Evolutionary conservation across 768 basidiomycete genomes (phyloP), one percentile per base, ranked within the genome.

Genomic region (Fomitopsis pulvina): DNA sequence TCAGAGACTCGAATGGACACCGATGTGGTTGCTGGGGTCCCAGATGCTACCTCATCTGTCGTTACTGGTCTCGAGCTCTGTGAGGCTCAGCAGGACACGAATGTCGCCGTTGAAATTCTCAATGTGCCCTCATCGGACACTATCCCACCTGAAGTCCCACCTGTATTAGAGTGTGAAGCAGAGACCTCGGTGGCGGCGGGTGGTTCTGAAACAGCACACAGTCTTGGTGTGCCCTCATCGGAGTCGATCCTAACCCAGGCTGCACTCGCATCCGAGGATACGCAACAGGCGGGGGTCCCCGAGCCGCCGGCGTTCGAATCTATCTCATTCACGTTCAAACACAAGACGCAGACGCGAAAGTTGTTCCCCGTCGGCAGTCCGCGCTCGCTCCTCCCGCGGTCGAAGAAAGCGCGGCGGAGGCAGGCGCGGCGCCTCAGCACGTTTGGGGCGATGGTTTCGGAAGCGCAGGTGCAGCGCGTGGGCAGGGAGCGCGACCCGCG

Each of bases 401-500:
- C 47, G 4, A 45, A 51, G 30, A 51, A 50, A 28, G 32, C 59
- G n/a, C 57, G 63, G 3, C 60, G 64, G 10, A 66, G 54, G 20
- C 41, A 53, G 2, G 52, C 63, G 25, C 51, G 58, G 22, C 41
- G 48, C 21, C 81, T 82, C 45, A 71, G 74, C 0, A 68, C 73
- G 4, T 76, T 78, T 45, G 73, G 81, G 0, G 81, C 78, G 14
- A 74, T 76, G 56, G 59, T 75, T 52, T 73, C 75, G 10, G 84
- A 87, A 60, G 75, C 70, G 11, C 66, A 67, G 54, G 57, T 83
- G 56, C 74, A 64, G 30, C 56, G 48, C 3, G 53, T 46, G 14
- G 71, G 73, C 26, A 54, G 44, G 21, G 54, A 58, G n/a, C 59
- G 42, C 21, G 69, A 75, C 57, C 65, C 71, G 2, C 68, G 69